Base-by-base conservation (phyloP, 2,329 filamentous ascomycete species). In the Beauveria sp. region DNA sequence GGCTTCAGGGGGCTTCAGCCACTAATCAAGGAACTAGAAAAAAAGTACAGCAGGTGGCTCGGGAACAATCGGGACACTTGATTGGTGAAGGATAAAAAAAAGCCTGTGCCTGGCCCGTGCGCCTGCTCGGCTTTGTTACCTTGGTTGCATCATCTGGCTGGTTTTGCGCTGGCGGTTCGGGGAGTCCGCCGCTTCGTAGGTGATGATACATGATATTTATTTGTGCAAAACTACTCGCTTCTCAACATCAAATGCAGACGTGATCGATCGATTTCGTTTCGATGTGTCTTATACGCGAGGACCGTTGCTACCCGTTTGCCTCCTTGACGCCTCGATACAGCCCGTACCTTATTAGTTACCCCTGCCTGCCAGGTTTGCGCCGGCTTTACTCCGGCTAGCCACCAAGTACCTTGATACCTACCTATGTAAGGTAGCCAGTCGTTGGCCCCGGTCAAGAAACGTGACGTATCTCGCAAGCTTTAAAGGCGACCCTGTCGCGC, bases 61-160 rank as follows among this genome's bases (percentile, higher is more conserved):
- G 58, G 58, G 58, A 60, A 60, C 58, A 60, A 47, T 60, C 58
- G 58, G 58, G 40, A 18, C 22, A 45, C 47, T 53, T 60, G 58
- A 60, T 60, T 60, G 58, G 58, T 50, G 46, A 20, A 8, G 42
- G 28, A 47, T 20, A 22, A n/a, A 52, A 47, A 45, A 34, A n/a
- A 58, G 46, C 58, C 49, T 45, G 49, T 34, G 47, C 34, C 30
- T 58, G 56, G 56, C 38, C 56, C 56, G 56, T 58, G 56, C 56
- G 38, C 34, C 34, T 38, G 10, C 34, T 38, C 34, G 49, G 49
- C 38, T 54, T 54, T 54, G 51, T 38, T 42, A 34, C 30, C 4
- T 34, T 12, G 30, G 10, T 38, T 38, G 12, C 42, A 56, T 45
- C 56, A 30, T 28, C 50, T n/a, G 28, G 46, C 53, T 56, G n/a